These are phyloP conservation scores for Cruciata laevipes DNA, from an alignment of 257 asterid species.

Conservation along the genomic window DNA sequence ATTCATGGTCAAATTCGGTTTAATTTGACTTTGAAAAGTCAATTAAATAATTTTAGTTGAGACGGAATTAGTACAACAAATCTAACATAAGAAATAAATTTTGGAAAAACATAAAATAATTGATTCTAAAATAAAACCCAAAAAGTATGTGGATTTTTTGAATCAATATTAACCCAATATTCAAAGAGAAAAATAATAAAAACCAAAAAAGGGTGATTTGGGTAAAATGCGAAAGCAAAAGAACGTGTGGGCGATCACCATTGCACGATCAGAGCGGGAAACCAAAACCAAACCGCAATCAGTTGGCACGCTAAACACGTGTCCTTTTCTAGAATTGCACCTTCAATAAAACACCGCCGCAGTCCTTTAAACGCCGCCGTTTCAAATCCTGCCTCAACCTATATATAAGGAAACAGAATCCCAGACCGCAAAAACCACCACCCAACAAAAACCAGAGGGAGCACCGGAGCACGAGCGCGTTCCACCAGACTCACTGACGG, in stretches of 20 bases:
- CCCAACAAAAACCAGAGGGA: not conserved
- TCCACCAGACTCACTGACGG: not conserved
- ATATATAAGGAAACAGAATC: not conserved
- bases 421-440: not conserved
- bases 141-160: too few species aligned
- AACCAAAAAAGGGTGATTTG: too few species aligned
- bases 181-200: not conserved
- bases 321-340: not conserved
- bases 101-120: too few species aligned
- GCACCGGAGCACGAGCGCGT: not conserved
- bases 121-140: too few species aligned
- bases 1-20: too few species aligned
- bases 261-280: not conserved
- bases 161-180: too few species aligned
- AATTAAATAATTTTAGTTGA: too few species aligned
- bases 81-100: too few species aligned
- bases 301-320: not conserved
- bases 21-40: too few species aligned
- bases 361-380: not conserved
- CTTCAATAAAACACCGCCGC: not conserved
- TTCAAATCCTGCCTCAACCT: not conserved
- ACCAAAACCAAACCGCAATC: not conserved
- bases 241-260: not conserved
- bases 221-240: not conserved
- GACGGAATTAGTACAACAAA: too few species aligned